Base-by-base conservation (phyloP, 179 eudicot genomes). In the Pouteria campechiana region DNA sequence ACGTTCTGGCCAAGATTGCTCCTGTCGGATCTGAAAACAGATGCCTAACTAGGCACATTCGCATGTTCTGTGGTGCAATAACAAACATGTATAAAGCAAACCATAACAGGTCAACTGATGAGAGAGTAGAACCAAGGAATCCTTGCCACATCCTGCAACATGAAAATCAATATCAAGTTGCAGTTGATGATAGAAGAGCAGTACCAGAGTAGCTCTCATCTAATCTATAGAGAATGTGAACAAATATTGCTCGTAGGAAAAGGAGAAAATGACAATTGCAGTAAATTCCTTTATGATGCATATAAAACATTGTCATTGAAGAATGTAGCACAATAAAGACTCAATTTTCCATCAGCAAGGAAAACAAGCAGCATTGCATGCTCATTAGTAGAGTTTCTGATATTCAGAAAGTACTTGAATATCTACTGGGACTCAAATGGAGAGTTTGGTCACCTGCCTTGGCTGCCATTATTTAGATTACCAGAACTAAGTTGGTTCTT, bases 11-110 rank as follows among this genome's bases (percentile, higher is more conserved):
- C 95, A 89, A 80, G 5, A 57, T 76, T 9, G 72, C 80, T 17
- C 97, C 97, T 5, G 97, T 85, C n/a, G 93, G 89, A 57, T 89
- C 97, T 25, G 93, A 89, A 39, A 89, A 37, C 22, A 89, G 79
- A 69, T 89, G 97, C 52, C 63, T 69, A 52, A 89, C 65, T 22
- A 89, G 89, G 51, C 67, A 7, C 79, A 63, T 78, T 60, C 97
- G 78, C 81, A 89, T 37, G 45, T 70, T 73, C 64, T 74, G 72
- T 9, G 97, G 95, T 44, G 97, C 95, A 52, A 85, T 73, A 41
- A 76, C 62, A 63, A 89, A 89, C 97, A 89, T 89, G 37, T 78
- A 78, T 31, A 89, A 72, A 13, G 97, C 93, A 62, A 89, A 89
- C 53, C 81, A 41, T 49, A 78, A 25, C 7, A 89, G 89, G 68